These are phyloP conservation scores for Exophiala aquamarina DNA, from an alignment of 2,329 filamentous ascomycete species.

Conservation along the genomic window DNA sequence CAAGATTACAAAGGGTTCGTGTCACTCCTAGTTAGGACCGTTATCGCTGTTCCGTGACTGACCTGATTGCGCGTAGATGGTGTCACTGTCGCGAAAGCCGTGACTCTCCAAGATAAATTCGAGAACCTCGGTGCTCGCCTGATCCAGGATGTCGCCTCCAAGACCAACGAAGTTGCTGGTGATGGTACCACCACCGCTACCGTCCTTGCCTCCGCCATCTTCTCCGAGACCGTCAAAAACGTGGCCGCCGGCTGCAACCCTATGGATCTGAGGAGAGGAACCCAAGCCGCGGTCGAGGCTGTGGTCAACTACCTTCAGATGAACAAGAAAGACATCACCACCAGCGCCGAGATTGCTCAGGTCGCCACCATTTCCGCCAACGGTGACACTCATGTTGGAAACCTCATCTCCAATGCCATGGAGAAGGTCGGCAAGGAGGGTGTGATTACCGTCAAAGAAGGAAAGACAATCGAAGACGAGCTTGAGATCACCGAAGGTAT, in stretches of 20 bases:
- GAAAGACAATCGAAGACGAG: conserved; percentile 97
- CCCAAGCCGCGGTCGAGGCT: conserved; percentile 91
- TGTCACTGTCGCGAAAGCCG: conserved; percentile 85
- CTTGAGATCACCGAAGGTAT: conserved; percentile 99
- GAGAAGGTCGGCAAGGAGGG: conserved; percentile 99
- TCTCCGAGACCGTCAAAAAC: conserved; percentile 99
- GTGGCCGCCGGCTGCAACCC: conserved; percentile 99
- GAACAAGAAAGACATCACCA: conserved; percentile 98
- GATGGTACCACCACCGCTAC: conserved; percentile 98
- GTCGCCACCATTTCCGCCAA: conserved; percentile 98
- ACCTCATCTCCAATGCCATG: conserved; percentile 97
- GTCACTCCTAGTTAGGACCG: not conserved
- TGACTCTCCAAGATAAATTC: conserved; percentile 96
- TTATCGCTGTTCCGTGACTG: conserved; percentile 10
- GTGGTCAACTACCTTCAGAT: conserved; percentile 91
- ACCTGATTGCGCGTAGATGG: conserved; percentile 58
- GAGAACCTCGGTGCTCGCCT: conserved; percentile 98
- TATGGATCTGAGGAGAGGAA: conserved; percentile 96
- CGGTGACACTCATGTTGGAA: conserved; percentile 90
- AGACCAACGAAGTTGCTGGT: conserved; percentile 98
- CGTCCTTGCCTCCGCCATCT: conserved; percentile 94
- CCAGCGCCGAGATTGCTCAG: conserved; percentile 93
- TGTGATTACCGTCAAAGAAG: conserved; percentile 99
- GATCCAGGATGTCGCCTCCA: conserved; percentile 95
- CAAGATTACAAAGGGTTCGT: conserved; percentile 97